Conservation (phyloP, 495 filamentous ascomycete species). For the Penicillium coffeae region DNA sequence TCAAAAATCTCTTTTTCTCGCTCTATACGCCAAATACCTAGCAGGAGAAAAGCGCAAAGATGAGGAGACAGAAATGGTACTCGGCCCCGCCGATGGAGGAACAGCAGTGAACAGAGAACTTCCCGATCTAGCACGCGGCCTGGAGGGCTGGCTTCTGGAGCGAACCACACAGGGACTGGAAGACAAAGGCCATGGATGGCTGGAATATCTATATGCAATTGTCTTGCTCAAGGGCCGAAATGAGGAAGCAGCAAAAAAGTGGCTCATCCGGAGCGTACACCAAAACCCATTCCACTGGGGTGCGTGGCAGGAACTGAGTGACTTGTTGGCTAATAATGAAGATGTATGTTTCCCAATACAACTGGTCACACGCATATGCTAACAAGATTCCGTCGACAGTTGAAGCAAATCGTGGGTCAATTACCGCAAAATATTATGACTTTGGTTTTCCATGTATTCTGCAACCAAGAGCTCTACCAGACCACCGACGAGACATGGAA, state of each 20-base stretch:
- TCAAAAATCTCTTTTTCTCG: constrained; percentile 88
- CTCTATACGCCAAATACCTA: constrained; percentile 87
- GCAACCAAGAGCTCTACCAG: constrained; percentile 87
- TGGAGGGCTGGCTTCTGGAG: constrained; percentile 73
- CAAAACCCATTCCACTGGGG: constrained; percentile 93
- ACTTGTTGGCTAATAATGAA: constrained; percentile 71
- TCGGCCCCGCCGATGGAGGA: constrained; percentile 87
- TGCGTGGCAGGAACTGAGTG: constrained; percentile 84
- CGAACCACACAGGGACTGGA: constrained; percentile 54
- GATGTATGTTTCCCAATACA: constrained; percentile 53
- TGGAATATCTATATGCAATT: constrained; percentile 95
- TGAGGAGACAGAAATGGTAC: constrained; percentile 95
- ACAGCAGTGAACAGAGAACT: constrained; percentile 80
- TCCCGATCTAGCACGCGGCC: constrained; percentile 62
- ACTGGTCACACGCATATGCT: constrained; percentile 19
- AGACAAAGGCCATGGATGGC: constrained; percentile 76
- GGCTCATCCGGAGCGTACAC: constrained; percentile 79
- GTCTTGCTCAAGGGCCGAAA: constrained; percentile 89
- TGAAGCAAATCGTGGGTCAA: constrained; percentile 53
- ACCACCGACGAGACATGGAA: constrained; percentile 64
- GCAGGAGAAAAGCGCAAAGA: constrained; percentile 94
- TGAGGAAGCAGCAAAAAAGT: constrained; percentile 74
- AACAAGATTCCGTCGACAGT: constrained; percentile 28
- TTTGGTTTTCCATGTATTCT: constrained; percentile 86
- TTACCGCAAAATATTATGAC: constrained; percentile 90